Evolutionary conservation across 2,329 filamentous ascomycete species (phyloP).

Genomic region (Colletotrichum viniferum): DNA sequence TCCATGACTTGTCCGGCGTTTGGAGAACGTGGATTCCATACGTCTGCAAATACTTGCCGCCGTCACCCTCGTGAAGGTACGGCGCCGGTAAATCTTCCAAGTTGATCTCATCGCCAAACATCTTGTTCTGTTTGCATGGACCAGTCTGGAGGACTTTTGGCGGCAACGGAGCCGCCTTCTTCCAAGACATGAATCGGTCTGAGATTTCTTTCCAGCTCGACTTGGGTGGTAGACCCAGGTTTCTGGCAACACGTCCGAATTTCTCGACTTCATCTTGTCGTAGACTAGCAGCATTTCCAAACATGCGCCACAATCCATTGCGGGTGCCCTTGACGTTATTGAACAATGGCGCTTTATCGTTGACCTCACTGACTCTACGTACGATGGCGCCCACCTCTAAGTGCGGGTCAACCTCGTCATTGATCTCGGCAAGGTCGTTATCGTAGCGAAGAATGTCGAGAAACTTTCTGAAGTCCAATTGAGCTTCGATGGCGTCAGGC

Average conservation of each 20-base stretch:
- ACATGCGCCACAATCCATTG: slow-evolving; percentile 50
- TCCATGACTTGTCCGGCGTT: slow-evolving; percentile 49
- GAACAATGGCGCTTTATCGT: slow-evolving; percentile 54
- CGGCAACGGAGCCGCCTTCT: slow-evolving; percentile 40
- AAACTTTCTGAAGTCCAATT: slow-evolving; percentile 47
- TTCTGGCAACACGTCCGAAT: slow-evolving; percentile 45
- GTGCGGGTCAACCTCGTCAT: slow-evolving; percentile 44
- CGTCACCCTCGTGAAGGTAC: slow-evolving; percentile 47
- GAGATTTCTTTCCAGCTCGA: slow-evolving; percentile 41
- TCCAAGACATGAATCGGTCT: slow-evolving; percentile 23
- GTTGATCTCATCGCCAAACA: slow-evolving; percentile 45
- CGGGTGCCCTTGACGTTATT: slow-evolving; percentile 52
- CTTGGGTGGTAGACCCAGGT: slow-evolving; percentile 42
- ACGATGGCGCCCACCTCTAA: slow-evolving; percentile 52
- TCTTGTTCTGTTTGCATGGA: slow-evolving; percentile 45
- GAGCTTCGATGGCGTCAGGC: not conserved
- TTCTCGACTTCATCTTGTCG: slow-evolving; percentile 32
- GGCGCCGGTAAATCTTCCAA: slow-evolving; percentile 45
- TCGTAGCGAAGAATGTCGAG: slow-evolving; percentile 46
- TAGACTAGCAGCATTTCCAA: slow-evolving; percentile 46
- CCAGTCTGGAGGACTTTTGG: slow-evolving; percentile 28
- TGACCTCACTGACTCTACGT: slow-evolving; percentile 45
- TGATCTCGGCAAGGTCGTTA: slow-evolving; percentile 48
- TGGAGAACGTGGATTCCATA: slow-evolving; percentile 53
- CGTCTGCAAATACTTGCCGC: slow-evolving; percentile 54